phyloP scores from a whole-genome alignment of 1,139 yeast species.

The Groenewaldozyma auringiensis region DNA sequence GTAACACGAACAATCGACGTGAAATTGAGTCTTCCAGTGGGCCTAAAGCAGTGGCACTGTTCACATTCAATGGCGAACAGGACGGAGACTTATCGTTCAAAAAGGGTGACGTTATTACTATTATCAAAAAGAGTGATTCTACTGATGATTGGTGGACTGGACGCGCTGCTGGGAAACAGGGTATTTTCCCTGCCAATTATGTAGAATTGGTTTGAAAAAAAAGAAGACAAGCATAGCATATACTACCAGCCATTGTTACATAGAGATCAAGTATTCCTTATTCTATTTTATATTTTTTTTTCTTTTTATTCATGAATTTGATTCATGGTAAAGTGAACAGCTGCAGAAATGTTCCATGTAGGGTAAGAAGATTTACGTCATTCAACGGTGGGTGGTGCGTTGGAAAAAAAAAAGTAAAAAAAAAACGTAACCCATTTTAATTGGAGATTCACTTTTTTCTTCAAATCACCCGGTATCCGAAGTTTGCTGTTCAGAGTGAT shows the following conservation, averaged over 20 bases:
- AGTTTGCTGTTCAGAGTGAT: too few species aligned
- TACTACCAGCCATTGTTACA: too few species aligned
- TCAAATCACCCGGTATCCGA: too few species aligned
- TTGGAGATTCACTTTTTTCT: too few species aligned
- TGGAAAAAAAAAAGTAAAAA: background rate
- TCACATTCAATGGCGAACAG: conserved; percentile 84
- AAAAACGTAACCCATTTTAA: too few species aligned
- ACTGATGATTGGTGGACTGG: conserved; percentile 99
- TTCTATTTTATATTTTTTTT: too few species aligned
- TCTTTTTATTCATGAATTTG: too few species aligned
- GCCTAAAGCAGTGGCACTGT: conserved; percentile 84
- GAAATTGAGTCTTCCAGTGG: conserved; percentile 25
- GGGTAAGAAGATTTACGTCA: background rate
- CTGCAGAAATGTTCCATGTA: background rate
- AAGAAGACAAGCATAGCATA: too few species aligned
- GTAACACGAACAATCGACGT: conserved; percentile 3
- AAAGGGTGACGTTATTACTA: conserved; percentile 92
- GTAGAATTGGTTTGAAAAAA: conserved; percentile 63
- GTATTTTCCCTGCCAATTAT: conserved; percentile 96
- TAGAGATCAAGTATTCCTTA: too few species aligned
- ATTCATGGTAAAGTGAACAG: background rate
- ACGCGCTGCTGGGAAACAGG: conserved; percentile 68
- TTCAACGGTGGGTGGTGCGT: too few species aligned
- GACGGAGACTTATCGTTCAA: conserved; percentile 83
- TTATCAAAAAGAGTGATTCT: conserved; percentile 75